phyloP scores from a whole-genome alignment of 2,329 filamentous ascomycete species.

The Diplodia intermedia region DNA sequence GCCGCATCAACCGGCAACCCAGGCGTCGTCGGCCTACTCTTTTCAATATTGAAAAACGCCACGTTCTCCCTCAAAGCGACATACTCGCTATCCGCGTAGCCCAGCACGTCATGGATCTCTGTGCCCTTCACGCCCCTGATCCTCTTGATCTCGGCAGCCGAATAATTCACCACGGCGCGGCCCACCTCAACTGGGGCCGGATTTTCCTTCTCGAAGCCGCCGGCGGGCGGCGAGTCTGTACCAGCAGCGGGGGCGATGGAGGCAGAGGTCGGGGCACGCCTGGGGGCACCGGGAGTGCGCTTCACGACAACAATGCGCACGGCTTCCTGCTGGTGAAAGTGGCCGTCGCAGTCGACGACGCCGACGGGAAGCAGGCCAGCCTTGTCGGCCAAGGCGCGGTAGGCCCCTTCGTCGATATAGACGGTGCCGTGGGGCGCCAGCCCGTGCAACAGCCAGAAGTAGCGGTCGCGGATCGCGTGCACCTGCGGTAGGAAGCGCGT shows the following conservation, averaged over 20 bases:
- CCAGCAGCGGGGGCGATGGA: background rate
- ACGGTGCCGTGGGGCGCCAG: conserved; percentile 87
- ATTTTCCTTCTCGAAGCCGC: conserved; percentile 43
- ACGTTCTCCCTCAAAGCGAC: conserved; percentile 88
- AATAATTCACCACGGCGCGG: conserved; percentile 89
- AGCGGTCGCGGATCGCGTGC: conserved; percentile 86
- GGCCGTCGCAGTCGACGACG: conserved; percentile 86
- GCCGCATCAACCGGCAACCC: conserved; percentile 29
- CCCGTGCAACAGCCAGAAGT: conserved; percentile 97
- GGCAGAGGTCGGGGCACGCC: background rate
- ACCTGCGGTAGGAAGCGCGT: conserved; percentile 89
- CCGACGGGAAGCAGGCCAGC: conserved; percentile 88
- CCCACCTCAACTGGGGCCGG: conserved; percentile 73
- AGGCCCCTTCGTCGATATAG: conserved; percentile 91
- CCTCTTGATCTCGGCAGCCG: conserved; percentile 78
- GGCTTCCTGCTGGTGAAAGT: conserved; percentile 90
- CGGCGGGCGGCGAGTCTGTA: conserved; percentile 1
- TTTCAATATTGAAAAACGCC: conserved; percentile 66
- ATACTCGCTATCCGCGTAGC: conserved; percentile 95
- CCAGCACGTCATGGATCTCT: conserved; percentile 80
- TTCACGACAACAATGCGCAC: conserved; percentile 85
- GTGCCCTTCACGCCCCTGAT: conserved; percentile 85
- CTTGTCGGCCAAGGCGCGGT: conserved; percentile 79
- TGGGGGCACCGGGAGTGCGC: conserved; percentile 43
- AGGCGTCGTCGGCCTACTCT: conserved; percentile 49